Conservation (phyloP, 768 basidiomycete genomes). For the Pholiota molesta region DNA sequence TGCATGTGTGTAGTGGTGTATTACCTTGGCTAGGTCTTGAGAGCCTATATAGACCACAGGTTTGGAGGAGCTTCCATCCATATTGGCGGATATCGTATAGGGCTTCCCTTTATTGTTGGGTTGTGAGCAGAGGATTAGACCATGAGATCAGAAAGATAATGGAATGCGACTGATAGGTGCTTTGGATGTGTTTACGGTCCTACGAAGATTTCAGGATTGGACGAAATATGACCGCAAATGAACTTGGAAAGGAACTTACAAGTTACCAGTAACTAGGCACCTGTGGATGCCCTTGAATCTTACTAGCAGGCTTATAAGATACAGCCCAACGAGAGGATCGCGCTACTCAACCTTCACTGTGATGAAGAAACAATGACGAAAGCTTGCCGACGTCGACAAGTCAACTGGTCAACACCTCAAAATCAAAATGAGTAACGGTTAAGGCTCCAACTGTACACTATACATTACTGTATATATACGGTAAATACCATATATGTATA, state of each 20-base stretch:
- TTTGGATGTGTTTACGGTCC: not conserved
- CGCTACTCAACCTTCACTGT: no score
- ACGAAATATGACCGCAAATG: not conserved
- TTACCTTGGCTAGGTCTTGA: conserved; percentile 27
- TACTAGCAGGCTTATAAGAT: no score
- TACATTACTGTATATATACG: no score
- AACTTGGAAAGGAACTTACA: not conserved
- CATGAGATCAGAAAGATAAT: not conserved
- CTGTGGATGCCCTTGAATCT: no score
- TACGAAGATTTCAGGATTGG: not conserved
- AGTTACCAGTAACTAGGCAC: not conserved
- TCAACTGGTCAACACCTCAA: no score
- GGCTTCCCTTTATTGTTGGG: not conserved
- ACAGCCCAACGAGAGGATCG: no score
- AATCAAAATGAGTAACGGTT: not conserved
- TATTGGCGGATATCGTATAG: not conserved
- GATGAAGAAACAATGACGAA: no score
- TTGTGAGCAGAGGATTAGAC: not conserved
- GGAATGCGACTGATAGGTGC: not conserved
- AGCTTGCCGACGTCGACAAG: no score
- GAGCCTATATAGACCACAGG: conserved; percentile 27
- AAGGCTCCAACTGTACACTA: no score
- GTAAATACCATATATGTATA: no score
- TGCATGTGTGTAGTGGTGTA: not conserved
- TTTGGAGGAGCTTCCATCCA: conserved; percentile 5